Evolutionary conservation across 2,329 filamentous ascomycete genomes (phyloP).

Genomic region (Fusarium sp.): DNA sequence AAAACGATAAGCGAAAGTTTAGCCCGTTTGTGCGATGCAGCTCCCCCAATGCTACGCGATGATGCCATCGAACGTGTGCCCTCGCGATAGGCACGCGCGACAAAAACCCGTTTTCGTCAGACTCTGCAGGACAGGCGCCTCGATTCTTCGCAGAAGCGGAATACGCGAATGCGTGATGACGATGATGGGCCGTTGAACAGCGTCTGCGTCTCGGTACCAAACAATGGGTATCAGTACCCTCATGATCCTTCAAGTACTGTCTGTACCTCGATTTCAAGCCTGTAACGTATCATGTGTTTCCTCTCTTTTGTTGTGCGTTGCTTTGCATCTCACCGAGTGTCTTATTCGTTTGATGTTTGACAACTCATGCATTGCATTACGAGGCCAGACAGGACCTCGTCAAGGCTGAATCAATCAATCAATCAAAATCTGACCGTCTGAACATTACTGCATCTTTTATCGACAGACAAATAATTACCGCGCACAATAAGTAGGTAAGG

Average conservation of each 20-base stretch:
- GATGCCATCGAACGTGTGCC: constrained; percentile 34
- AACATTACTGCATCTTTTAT: neutral
- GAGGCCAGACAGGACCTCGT: constrained; percentile 15
- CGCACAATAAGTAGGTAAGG: neutral
- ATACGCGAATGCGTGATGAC: constrained; percentile 37
- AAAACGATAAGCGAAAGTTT: constrained; percentile 32
- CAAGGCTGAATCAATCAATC: neutral
- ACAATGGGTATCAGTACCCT: constrained; percentile 35
- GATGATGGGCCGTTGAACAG: constrained; percentile 22
- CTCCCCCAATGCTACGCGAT: constrained; percentile 25
- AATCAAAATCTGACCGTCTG: neutral
- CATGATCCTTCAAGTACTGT: constrained; percentile 11
- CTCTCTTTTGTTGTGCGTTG: neutral
- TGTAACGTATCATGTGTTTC: constrained; percentile 12
- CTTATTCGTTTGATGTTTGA: constrained; percentile 20
- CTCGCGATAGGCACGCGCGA: constrained; percentile 25
- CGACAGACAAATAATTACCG: neutral
- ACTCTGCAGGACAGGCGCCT: constrained; percentile 19
- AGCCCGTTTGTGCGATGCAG: neutral
- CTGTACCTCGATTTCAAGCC: neutral
- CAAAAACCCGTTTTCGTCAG: constrained; percentile 12
- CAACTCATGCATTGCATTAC: constrained; percentile 23
- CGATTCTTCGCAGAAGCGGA: constrained; percentile 13
- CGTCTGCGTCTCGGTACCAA: constrained; percentile 34
- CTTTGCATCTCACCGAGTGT: neutral